phyloP scores from a whole-genome alignment of 2,329 filamentous ascomycete species.

The Pseudocercospora pini-densiflorae region DNA sequence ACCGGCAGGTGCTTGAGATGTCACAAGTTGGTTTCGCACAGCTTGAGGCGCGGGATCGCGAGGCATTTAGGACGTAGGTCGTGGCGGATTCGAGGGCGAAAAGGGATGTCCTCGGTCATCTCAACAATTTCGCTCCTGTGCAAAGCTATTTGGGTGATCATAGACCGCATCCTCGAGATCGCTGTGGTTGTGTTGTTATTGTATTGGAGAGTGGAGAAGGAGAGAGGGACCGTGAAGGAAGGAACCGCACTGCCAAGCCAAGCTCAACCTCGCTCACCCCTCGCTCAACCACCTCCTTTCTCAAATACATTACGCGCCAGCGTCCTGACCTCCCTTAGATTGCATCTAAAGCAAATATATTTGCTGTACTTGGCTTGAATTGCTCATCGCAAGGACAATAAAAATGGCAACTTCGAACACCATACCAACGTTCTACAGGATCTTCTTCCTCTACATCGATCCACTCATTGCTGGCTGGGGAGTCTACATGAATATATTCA shows the following conservation, averaged over 20 bases:
- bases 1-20: too few species aligned
- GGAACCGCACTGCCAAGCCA: neutral
- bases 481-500: constrained; percentile 24
- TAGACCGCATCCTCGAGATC: too few species aligned
- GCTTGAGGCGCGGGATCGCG: too few species aligned
- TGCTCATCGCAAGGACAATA: neutral
- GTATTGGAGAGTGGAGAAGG: neutral
- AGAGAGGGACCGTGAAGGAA: neutral
- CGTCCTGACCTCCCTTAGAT: neutral
- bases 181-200: too few species aligned
- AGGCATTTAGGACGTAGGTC: too few species aligned
- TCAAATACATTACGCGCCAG: neutral
- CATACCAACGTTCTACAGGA: constrained; percentile 21
- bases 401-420: neutral
- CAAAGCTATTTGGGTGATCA: too few species aligned
- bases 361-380: neutral
- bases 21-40: too few species aligned
- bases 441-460: constrained; percentile 26
- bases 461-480: constrained; percentile 24
- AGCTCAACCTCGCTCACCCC: neutral
- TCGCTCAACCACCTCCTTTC: neutral
- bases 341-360: neutral
- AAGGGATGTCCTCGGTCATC: too few species aligned
- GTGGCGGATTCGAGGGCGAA: too few species aligned
- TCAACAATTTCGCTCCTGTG: too few species aligned